Conservation (phyloP, 306 rosid species). For the Sechiopsis laciniata region DNA sequence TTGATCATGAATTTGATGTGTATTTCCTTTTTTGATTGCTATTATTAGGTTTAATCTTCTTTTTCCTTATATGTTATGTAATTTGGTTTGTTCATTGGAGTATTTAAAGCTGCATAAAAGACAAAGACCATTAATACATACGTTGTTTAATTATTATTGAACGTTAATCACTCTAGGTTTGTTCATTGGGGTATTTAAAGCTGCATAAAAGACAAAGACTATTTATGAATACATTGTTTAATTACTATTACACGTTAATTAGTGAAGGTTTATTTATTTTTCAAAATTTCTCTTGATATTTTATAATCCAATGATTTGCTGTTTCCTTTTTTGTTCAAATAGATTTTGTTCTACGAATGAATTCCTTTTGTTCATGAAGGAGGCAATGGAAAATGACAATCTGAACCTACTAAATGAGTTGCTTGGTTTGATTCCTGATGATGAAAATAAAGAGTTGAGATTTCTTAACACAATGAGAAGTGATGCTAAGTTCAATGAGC, state of each 20-base stretch:
- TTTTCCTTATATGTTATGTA: not conserved
- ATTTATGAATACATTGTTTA: not conserved
- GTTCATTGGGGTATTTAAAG: too few species aligned
- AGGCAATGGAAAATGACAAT: slow-evolving; percentile 26
- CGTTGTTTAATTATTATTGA: too few species aligned
- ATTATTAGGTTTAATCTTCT: not conserved
- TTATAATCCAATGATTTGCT: not conserved
- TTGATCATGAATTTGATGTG: not conserved
- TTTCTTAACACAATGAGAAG: slow-evolving; percentile 3
- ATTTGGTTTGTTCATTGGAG: not conserved
- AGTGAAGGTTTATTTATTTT: not conserved
- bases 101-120: not conserved
- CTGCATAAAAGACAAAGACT: not conserved
- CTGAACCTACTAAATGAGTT: slow-evolving; percentile 17
- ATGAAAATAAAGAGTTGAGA: slow-evolving; percentile 22
- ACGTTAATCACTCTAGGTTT: too few species aligned
- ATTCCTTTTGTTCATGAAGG: not conserved
- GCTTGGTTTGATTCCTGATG: slow-evolving; percentile 15
- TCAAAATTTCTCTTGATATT: not conserved
- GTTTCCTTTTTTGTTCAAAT: not conserved
- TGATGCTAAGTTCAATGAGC: slow-evolving; percentile 13
- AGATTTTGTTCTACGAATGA: not conserved
- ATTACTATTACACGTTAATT: not conserved
- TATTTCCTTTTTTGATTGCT: not conserved
- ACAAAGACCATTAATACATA: too few species aligned